These are phyloP conservation scores for Colletotrichum cuscutae DNA, from an alignment of 2,329 filamentous ascomycete species.

Conservation along the genomic window DNA sequence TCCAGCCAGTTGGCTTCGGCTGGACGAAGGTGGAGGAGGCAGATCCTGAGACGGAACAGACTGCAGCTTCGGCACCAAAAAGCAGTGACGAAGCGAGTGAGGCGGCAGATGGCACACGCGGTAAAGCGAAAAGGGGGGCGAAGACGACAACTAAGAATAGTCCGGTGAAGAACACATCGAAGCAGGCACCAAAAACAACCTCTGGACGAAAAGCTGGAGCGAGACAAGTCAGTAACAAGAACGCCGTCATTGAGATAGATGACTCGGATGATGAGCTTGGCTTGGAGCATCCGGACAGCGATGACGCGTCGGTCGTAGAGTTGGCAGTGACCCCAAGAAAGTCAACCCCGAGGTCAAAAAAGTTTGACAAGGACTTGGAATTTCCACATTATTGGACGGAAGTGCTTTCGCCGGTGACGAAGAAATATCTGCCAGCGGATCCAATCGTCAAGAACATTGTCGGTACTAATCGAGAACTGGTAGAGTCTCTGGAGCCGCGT, in stretches of 20 bases:
- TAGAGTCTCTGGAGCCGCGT: constrained; percentile 83
- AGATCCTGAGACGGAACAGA: constrained; percentile 56
- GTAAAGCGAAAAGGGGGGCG: background rate
- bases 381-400: constrained; percentile 96
- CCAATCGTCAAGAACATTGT: constrained; percentile 75
- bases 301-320: constrained; percentile 70
- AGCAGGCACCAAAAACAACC: constrained; percentile 11
- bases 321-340: constrained; percentile 56
- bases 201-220: background rate
- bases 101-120: background rate
- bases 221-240: constrained; percentile 15
- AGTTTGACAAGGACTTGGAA: constrained; percentile 80
- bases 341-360: constrained; percentile 49
- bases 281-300: constrained; percentile 60
- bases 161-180: constrained; percentile 12
- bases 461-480: constrained; percentile 76
- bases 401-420: constrained; percentile 82
- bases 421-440: constrained; percentile 83
- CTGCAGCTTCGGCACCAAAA: background rate
- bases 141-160: constrained; percentile 37
- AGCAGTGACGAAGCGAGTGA: constrained; percentile 31
- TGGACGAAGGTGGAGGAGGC: constrained; percentile 91
- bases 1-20: constrained; percentile 90
- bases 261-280: constrained; percentile 31
- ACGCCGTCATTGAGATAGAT: background rate